Percentiles rank a stretch among this genome's conserved stretches.
phyloP scores from a whole-genome alignment of 495 filamentous ascomycete species.

The Opeltia flavorubescens region DNA sequence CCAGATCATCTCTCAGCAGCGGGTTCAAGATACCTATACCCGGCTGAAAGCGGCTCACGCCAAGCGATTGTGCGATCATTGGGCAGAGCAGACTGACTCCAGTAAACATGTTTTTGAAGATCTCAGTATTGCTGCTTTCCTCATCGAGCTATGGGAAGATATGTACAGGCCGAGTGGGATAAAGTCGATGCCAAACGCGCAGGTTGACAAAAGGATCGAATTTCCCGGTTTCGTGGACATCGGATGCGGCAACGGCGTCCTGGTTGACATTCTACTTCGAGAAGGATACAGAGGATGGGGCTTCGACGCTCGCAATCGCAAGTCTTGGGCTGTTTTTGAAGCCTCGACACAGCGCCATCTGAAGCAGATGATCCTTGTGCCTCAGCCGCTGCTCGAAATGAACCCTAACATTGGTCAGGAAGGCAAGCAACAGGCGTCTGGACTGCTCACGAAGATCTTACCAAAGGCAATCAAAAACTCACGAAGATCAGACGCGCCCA shows the following conservation, averaged over 20 bases:
- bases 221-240: slow-evolving; percentile 94
- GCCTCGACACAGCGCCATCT: slow-evolving; percentile 38
- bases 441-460: slow-evolving; percentile 3
- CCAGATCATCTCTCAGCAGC: slow-evolving; percentile 54
- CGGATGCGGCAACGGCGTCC: slow-evolving; percentile 85
- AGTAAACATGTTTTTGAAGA: slow-evolving; percentile 92
- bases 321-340: slow-evolving; percentile 67
- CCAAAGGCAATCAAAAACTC: not conserved
- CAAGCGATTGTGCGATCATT: slow-evolving; percentile 43
- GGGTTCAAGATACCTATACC: slow-evolving; percentile 67
- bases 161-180: slow-evolving; percentile 47
- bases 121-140: slow-evolving; percentile 77
- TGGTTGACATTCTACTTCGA: slow-evolving; percentile 68
- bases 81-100: slow-evolving; percentile 79
- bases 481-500: not conserved
- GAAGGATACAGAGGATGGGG: slow-evolving; percentile 84
- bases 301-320: slow-evolving; percentile 73
- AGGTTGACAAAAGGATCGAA: not conserved
- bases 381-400: slow-evolving; percentile 35
- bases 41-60: slow-evolving; percentile 70
- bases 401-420: slow-evolving; percentile 5
- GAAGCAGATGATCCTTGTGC: slow-evolving; percentile 61
- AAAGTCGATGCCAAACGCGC: slow-evolving; percentile 1
- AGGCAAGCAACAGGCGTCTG: not conserved
- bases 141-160: slow-evolving; percentile 80